phyloP scores from a whole-genome alignment of 805 yeast genomes.

The Kregervanrija pseudodelftensis region DNA sequence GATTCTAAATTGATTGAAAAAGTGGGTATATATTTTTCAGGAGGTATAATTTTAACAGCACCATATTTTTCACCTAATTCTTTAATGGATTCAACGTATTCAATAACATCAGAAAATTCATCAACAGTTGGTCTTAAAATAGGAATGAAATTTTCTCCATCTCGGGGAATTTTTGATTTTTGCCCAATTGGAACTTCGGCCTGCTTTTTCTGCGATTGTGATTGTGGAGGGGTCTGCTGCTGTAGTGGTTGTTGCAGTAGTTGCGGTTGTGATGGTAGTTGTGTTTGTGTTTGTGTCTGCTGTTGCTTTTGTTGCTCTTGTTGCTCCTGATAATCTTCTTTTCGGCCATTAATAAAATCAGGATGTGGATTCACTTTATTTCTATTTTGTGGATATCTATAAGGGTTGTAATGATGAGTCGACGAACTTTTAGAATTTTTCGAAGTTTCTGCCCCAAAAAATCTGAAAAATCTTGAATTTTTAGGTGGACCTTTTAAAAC shows the following conservation, averaged over 20 bases:
- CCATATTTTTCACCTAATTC: conserved; percentile 56
- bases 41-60: conserved; percentile 69
- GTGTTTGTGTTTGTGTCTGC: background rate
- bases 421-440: conserved; percentile 7
- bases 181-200: too few species aligned
- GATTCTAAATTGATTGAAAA: conserved; percentile 36
- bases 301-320: background rate
- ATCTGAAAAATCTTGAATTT: conserved; percentile 22
- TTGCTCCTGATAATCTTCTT: conserved; percentile 1
- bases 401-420: conserved; percentile 37
- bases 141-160: conserved; percentile 35
- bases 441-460: conserved; percentile 11
- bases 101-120: conserved; percentile 59
- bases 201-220: too few species aligned
- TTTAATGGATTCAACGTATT: conserved; percentile 48
- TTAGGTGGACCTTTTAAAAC: conserved; percentile 19
- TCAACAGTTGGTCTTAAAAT: conserved; percentile 44
- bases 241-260: too few species aligned
- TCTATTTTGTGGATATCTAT: conserved; percentile 37
- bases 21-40: conserved; percentile 23
- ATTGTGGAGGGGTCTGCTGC: too few species aligned
- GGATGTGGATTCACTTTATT: conserved; percentile 38
- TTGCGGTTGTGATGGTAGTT: too few species aligned
- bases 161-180: background rate
- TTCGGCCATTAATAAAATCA: conserved; percentile 24